phyloP scores from a whole-genome alignment of 306 rosid species.

The Cucurbita argyrosperma region DNA sequence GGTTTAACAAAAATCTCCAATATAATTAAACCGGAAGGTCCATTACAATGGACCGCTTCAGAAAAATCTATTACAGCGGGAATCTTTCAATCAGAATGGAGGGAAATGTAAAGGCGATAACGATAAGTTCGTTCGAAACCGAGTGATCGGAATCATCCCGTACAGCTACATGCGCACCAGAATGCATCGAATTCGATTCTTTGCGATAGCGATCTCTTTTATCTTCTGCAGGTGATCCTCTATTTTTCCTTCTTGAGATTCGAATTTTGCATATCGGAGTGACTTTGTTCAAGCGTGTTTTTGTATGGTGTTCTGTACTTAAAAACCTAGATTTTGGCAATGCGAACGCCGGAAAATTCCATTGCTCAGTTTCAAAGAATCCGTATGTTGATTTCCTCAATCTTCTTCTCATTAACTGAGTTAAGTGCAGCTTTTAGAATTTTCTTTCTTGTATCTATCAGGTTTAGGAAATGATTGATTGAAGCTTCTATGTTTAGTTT shows the following conservation, averaged over 20 bases:
- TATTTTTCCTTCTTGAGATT: neutral
- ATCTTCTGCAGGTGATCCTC: neutral
- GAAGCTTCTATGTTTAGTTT: neutral
- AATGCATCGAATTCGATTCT: neutral
- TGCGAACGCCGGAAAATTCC: conserved; percentile 21
- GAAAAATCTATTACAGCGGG: neutral
- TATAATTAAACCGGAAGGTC: no score
- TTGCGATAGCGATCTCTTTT: neutral
- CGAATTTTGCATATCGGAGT: neutral
- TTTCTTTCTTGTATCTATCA: neutral
- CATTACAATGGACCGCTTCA: no score
- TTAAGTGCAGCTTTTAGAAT: neutral
- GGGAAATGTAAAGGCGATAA: neutral
- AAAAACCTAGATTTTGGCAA: neutral
- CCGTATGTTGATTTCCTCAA: conserved; percentile 25
- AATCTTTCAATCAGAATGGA: neutral
- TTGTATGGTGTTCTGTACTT: neutral
- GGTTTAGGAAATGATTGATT: neutral
- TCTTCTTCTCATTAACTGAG: neutral
- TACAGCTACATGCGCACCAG: neutral
- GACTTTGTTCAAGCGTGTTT: neutral
- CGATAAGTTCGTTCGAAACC: neutral
- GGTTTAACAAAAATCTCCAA: no score
- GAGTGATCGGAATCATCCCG: neutral
- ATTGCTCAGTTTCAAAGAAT: conserved; percentile 22